These are phyloP conservation scores for Chaetothyriales sp. DNA, from an alignment of 2,329 filamentous ascomycete species.

Conservation along the genomic window DNA sequence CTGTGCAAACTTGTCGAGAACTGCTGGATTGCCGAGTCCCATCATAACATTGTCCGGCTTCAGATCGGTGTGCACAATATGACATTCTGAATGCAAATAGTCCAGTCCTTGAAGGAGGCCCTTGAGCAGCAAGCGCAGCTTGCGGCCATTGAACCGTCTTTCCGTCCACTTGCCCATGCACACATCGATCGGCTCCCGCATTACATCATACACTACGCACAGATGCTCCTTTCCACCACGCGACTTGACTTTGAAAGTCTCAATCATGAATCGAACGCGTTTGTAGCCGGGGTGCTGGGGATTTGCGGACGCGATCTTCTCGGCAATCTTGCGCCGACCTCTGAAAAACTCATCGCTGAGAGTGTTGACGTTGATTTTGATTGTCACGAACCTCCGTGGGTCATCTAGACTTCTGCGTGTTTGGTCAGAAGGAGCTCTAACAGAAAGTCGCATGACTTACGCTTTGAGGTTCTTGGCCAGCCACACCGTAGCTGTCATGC, in stretches of 20 bases:
- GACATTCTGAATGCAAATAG: slow-evolving; percentile 29
- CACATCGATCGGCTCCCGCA: slow-evolving; percentile 27
- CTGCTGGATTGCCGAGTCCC: slow-evolving; percentile 20
- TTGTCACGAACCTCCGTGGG: slow-evolving; percentile 21
- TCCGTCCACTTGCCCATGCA: slow-evolving; percentile 23
- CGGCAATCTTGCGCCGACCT: slow-evolving; percentile 20
- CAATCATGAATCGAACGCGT: slow-evolving; percentile 24
- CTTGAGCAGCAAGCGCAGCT: slow-evolving; percentile 25
- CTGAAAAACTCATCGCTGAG: slow-evolving; percentile 16
- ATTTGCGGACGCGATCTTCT: slow-evolving; percentile 23
- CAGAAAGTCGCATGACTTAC: slow-evolving; percentile 8
- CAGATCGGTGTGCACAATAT: slow-evolving; percentile 32
- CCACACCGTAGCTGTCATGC: slow-evolving; percentile 32
- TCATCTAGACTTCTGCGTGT: slow-evolving; percentile 9
- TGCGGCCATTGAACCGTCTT: slow-evolving; percentile 18
- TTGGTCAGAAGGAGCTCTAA: neutral
- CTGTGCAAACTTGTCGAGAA: slow-evolving; percentile 23
- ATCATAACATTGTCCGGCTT: slow-evolving; percentile 34
- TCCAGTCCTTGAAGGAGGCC: slow-evolving; percentile 28
- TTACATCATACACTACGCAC: slow-evolving; percentile 28
- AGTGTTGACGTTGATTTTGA: slow-evolving; percentile 25
- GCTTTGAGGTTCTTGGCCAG: slow-evolving; percentile 26
- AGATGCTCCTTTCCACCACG: slow-evolving; percentile 14
- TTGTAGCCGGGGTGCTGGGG: slow-evolving; percentile 23
- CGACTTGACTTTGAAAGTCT: slow-evolving; percentile 22